phyloP scores from a whole-genome alignment of 176 grass and related monocot species.

The Paspalum vaginatum region DNA sequence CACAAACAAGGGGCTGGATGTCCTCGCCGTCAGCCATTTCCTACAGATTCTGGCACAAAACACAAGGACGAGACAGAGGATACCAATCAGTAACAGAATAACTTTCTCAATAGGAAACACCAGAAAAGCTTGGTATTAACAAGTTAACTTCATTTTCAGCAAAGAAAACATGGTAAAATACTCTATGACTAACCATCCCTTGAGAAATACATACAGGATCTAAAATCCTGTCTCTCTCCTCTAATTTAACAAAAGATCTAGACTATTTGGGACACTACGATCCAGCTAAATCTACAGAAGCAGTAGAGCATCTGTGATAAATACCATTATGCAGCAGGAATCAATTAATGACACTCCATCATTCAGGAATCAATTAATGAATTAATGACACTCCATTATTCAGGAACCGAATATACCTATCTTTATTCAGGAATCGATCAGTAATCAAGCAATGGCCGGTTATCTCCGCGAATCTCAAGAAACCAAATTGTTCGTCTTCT shows the following conservation, averaged over 20 bases:
- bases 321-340: background rate
- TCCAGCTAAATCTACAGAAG: background rate
- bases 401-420: background rate
- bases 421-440: background rate
- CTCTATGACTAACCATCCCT: background rate
- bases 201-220: background rate
- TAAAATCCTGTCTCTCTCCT: background rate
- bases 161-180: background rate
- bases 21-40: conserved; percentile 49
- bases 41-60: conserved; percentile 18
- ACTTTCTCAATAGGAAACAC: background rate
- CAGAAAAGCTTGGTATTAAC: background rate
- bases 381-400: background rate
- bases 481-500: background rate
- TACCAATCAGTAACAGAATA: background rate
- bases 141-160: background rate
- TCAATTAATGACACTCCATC: background rate
- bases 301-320: background rate
- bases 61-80: background rate
- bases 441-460: background rate
- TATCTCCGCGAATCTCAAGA: background rate
- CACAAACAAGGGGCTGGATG: conserved; percentile 56
- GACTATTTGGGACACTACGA: background rate
- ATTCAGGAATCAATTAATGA: background rate
- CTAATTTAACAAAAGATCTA: background rate